Evolutionary conservation across 1,284 basidiomycete species (phyloP).

Genomic region (Neolentinus lepideus): DNA sequence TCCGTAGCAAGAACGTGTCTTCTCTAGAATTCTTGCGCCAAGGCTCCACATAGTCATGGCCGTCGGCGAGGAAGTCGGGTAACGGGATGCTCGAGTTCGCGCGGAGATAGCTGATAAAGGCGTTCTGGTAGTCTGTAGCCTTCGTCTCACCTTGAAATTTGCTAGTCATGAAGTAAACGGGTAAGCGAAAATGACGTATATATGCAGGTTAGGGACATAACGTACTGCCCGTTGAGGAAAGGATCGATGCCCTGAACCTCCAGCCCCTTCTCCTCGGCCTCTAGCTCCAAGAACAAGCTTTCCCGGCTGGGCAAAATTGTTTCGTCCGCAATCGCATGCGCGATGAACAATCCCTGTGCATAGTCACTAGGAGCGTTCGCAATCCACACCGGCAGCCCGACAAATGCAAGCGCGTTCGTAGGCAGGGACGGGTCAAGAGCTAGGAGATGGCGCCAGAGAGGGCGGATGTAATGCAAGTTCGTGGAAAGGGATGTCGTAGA

Average conservation of each 20-base stretch:
- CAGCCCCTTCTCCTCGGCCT: constrained; percentile 29
- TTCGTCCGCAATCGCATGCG: constrained; percentile 36
- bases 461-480: constrained; percentile 45
- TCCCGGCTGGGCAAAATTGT: constrained; percentile 31
- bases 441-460: constrained; percentile 42
- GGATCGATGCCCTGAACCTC: constrained; percentile 36
- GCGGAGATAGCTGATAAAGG: constrained; percentile 31
- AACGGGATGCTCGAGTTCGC: neutral
- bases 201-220: constrained; percentile 31
- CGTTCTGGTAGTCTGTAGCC: constrained; percentile 38
- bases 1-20: constrained; percentile 25
- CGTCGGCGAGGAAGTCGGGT: neutral
- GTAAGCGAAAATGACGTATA: neutral
- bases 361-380: constrained; percentile 42
- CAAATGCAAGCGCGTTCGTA: constrained; percentile 42
- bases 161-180: neutral
- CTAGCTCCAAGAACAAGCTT: constrained; percentile 32
- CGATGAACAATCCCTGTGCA: constrained; percentile 41
- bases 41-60: constrained; percentile 30
- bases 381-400: constrained; percentile 39
- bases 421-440: constrained; percentile 39
- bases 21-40: constrained; percentile 34
- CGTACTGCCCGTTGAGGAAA: constrained; percentile 38
- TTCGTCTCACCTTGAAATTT: constrained; percentile 16
- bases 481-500: constrained; percentile 30